A percentile compares a stretch with the other conserved stretches of the same genome.
These are phyloP conservation scores for Leccinum olivaceopallidum DNA, from an alignment of 768 basidiomycete species.

Conservation along the genomic window DNA sequence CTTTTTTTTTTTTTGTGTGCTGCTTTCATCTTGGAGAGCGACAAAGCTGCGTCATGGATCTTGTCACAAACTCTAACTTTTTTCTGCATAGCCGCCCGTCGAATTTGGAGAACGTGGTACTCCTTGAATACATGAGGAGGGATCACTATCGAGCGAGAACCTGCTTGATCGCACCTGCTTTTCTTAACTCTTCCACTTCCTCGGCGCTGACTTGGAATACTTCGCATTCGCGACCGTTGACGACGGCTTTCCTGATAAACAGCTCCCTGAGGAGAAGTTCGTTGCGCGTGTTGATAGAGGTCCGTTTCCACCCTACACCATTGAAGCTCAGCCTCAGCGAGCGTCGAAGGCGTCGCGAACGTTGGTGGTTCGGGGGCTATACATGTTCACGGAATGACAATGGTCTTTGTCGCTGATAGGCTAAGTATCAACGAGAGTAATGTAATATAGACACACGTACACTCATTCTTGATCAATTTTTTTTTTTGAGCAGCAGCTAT, in stretches of 20 bases:
- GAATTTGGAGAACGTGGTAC: conserved; percentile 64
- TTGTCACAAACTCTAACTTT: conserved; percentile 83
- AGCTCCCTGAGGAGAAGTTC: conserved; percentile 90
- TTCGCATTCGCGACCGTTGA: conserved; percentile 82
- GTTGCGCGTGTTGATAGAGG: conserved; percentile 64
- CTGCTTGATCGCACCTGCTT: conserved; percentile 42
- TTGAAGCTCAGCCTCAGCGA: conserved; percentile 80
- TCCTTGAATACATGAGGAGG: conserved; percentile 53
- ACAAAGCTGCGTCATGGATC: conserved; percentile 83
- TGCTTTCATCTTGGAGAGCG: conserved; percentile 67
- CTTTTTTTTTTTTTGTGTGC: conserved; percentile 53
- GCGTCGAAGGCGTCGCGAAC: conserved; percentile 75
- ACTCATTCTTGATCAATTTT: conserved; percentile 54
- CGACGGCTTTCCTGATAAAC: conserved; percentile 88
- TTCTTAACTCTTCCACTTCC: conserved; percentile 69
- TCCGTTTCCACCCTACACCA: conserved; percentile 40
- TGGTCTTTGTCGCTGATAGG: conserved; percentile 45
- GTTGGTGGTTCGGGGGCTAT: conserved; percentile 52
- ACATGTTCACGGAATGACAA: conserved; percentile 55
- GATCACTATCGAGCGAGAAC: conserved; percentile 13
- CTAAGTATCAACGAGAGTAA: conserved; percentile 3
- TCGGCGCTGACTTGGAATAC: conserved; percentile 83
- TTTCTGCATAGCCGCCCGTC: conserved; percentile 64
- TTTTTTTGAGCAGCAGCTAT: conserved; percentile 76
- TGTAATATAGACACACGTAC: conserved; percentile 40